A percentile compares a stretch with the other conserved stretches of the same genome.
Conservation (phyloP, 805 yeast species). For the Pichia ethanolica region DNA sequence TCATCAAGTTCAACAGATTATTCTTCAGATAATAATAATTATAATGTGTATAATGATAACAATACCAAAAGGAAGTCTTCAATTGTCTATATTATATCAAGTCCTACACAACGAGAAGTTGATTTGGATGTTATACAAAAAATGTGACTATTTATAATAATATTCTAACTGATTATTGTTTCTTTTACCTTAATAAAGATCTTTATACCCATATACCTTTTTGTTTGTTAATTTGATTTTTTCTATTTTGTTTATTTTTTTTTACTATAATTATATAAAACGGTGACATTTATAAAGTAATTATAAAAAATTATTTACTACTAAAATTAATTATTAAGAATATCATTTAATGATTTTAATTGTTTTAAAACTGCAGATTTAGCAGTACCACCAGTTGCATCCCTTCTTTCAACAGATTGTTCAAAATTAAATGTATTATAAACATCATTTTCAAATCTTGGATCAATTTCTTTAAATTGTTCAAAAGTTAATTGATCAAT, state of each 20-base stretch:
- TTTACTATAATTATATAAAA: too few species aligned
- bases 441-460: constrained; percentile 76
- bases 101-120: too few species aligned
- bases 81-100: too few species aligned
- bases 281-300: neutral
- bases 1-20: neutral
- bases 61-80: too few species aligned
- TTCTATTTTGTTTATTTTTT: too few species aligned
- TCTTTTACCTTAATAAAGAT: too few species aligned
- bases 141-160: too few species aligned
- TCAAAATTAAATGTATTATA: constrained; percentile 85
- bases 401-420: constrained; percentile 90
- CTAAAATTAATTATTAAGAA: neutral
- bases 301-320: neutral
- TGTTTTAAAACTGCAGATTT: constrained; percentile 81
- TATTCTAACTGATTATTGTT: too few species aligned
- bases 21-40: neutral
- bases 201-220: too few species aligned
- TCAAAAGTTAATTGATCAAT: constrained; percentile 75
- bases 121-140: too few species aligned
- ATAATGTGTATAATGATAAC: too few species aligned
- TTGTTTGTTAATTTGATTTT: too few species aligned
- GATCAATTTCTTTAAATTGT: constrained; percentile 74
- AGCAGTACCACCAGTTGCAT: constrained; percentile 96
- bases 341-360: constrained; percentile 32